Base-by-base conservation (phyloP, 2,329 filamentous ascomycete genomes). In the Colletotrichum australisinense region DNA sequence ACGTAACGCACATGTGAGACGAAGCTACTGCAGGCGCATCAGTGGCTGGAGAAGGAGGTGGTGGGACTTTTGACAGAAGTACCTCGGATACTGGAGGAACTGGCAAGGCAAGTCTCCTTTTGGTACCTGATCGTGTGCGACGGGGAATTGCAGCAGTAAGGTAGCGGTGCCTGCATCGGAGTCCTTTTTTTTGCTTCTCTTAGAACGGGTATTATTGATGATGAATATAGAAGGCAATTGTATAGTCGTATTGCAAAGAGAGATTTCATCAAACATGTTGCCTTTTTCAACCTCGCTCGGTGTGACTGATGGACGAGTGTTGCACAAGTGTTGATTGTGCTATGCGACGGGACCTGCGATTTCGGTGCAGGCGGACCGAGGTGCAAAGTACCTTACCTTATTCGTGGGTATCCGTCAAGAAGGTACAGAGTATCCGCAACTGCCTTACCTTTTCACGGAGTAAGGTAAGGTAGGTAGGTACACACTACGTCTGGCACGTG, bases 1-100 rank as follows among this genome's bases (percentile, higher is more conserved):
- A 73, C 71, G 71, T 73, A 73, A 73, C 12, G 22, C 28, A 32
- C 42, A 35, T 12, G 19, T 26, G 63, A 63, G 46, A 63, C 42
- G 42, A 12, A 56, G 63, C 57, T 59, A 71, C 42, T 49, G 42
- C 19, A 49, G 16, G 19, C 7, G 19, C 42, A 49, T 49, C 9
- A 49, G 19, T 49, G 42, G 42, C 42, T 49, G 42, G 35, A 32
- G 58, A 49, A 60, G 30, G 28, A 28, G 55, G 22, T 35, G 38
- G 59, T 42, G 68, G 38, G 52, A 74, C 72, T 32, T 58, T 28
- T 4, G 5, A 46, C 32, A 35, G 28, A 68, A 28, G 68, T 74
- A 63, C 57, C 69, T 60, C 28, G 71, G 67, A 70, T 49, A 22
- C 60, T 60, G 42, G 42, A 30, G 46, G 35, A 8, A 59, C 24